Base-by-base conservation (phyloP, 2,329 filamentous ascomycete genomes). In the Ophiostoma montium region DNA sequence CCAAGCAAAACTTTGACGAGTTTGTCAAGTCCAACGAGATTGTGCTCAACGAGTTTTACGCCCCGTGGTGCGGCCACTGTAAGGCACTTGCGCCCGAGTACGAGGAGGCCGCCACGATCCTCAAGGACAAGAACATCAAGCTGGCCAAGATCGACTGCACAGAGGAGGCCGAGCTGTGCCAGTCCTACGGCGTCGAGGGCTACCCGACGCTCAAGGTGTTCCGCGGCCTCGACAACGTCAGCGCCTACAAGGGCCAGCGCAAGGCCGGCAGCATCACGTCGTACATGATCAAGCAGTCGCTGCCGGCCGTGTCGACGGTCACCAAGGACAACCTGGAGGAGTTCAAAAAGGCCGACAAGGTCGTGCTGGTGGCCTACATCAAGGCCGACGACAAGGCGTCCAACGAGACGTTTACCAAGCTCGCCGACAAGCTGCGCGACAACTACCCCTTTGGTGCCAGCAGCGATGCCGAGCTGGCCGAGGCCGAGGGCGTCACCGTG, bases 191-290 rank as follows among this genome's bases (percentile, higher is more conserved):
- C 55, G 89, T 98, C 39, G 88, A 96, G 75, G 92, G 92, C 57
- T 98, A 98, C 76, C 92, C 92, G 55, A 98, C 92, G 57, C 80
- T 98, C 64, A 98, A 96, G 82, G 80, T 98, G 70, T 98, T 98
- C 88, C 87, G 90, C 61, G 90, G 92, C 59, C 68, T 71, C 39
- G 86, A 95, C 11, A 86, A 84, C 65, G 70, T 86, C 64, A 74
- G 78, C 57, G 83, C 89, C 55, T 98, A 98, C 72, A 74, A 75
- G 60, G 92, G 92, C 63, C 83, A 87, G 68, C 80, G 92, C 67
- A 95, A 96, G 75, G 82, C 89, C 57, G 80, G 78, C 67, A 75
- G 74, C 55, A 82, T 82, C 64, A 75, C 76, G 44, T 82, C 81
- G 23, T 96, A 95, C 76, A 98, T 98, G 92, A 84, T 87, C 67